Base-by-base conservation (phyloP, 148 eudicot species). In the Vaccinium myrtillus region DNA sequence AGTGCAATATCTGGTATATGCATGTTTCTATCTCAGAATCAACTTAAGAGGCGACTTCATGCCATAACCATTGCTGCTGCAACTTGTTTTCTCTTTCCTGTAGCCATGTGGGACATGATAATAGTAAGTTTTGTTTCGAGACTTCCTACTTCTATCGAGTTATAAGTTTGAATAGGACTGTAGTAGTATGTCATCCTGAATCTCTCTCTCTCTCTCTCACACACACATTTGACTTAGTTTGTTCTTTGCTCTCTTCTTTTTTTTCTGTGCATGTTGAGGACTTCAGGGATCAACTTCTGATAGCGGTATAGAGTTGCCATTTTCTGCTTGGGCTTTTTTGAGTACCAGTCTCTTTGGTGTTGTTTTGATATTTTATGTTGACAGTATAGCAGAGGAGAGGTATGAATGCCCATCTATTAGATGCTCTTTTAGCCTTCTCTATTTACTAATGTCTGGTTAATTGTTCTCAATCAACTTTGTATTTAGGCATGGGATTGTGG, bases 301-400 rank as follows among this genome's bases (percentile, higher is more conserved):
- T 65, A 84, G 90, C 88, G 82, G 88, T 87, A 88, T 81, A 58
- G 94, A 90, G 81, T 86, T 93, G 85, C 92, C 93, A 51, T 90
- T 97, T 86, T 91, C 93, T 76, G 84, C 87, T 27, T 97, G 98
- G 98, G 91, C 99, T 80, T 93, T 95, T 87, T 76, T 91, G 76
- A 96, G 97, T 86, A 92, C 93, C 79, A 83, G 93, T 76, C 81
- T 94, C 30, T 96, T 96, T 83, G 99, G 98, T 81, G 69, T 95
- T 56, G 90, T 97, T 75, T 89, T 97, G 90, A 93, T 95, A 90
- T 97, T 91, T 84, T 97, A 97, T 86, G 88, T 95, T 21, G 99
- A 97, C 90, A 95, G 91, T 87, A 86, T 97, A 78, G 99, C 99
- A 54, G 99, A 97, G 87, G 99, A 97, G 86, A 95, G 98, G 99